Conservation (phyloP, 129 eudicot genomes). For the Centrapalus pauciflorus region DNA sequence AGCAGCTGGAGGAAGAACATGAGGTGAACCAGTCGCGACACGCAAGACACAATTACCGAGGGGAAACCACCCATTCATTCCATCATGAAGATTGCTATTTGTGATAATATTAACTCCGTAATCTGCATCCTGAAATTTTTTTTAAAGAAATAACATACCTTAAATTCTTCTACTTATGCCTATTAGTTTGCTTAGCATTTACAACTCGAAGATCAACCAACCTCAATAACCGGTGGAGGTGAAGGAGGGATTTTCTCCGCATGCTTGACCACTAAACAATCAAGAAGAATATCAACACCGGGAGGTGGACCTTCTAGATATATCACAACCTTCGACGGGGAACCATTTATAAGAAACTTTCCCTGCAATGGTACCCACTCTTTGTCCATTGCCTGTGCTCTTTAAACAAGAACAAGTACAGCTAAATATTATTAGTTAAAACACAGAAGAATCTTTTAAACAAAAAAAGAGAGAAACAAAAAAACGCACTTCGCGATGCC, state of each 20-base stretch:
- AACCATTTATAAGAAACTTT: constrained; percentile 64
- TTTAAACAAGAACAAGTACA: constrained; percentile 11
- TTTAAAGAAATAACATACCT: not conserved
- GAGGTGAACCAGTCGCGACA: constrained; percentile 55
- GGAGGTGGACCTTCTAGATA: constrained; percentile 93
- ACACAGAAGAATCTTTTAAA: too few species aligned
- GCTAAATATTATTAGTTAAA: not conserved
- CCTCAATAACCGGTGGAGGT: constrained; percentile 64
- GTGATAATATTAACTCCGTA: constrained; percentile 67
- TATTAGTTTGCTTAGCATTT: too few species aligned
- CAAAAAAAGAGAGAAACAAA: not conserved
- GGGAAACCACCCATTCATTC: constrained; percentile 77
- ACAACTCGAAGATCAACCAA: too few species aligned
- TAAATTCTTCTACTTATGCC: not conserved
- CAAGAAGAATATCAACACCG: constrained; percentile 75
- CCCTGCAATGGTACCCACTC: constrained; percentile 86
- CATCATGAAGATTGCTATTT: constrained; percentile 59
- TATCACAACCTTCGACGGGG: constrained; percentile 49
- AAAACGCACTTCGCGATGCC: constrained; percentile 62
- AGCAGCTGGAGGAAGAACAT: constrained; percentile 62
- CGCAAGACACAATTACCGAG: constrained; percentile 68
- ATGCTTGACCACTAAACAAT: constrained; percentile 53
- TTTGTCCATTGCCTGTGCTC: constrained; percentile 65
- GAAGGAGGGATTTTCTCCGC: constrained; percentile 58
- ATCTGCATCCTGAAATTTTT: constrained; percentile 42